Evolutionary conservation across 768 basidiomycete genomes (phyloP).

Genomic region (Wakefieldia striispora): DNA sequence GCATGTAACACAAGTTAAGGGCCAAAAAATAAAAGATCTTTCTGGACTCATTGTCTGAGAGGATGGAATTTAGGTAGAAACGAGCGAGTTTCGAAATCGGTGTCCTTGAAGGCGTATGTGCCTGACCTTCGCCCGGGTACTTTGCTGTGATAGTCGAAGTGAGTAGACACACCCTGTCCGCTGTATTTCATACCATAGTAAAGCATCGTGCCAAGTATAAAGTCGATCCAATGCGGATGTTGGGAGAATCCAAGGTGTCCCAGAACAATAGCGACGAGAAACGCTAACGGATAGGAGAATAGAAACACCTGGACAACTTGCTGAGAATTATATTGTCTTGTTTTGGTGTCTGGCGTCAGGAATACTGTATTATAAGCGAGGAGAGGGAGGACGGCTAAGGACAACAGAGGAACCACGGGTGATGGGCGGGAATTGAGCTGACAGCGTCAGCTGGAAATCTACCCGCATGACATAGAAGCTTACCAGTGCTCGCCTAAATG

Average conservation of each 20-base stretch:
- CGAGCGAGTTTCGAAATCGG: slow-evolving; percentile 54
- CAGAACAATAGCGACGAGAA: slow-evolving; percentile 48
- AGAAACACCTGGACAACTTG: slow-evolving; percentile 56
- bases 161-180: slow-evolving; percentile 3
- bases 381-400: slow-evolving; percentile 58
- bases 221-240: slow-evolving; percentile 55
- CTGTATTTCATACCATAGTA: slow-evolving; percentile 53
- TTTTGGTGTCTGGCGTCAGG: slow-evolving; percentile 50
- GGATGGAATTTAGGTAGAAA: slow-evolving; percentile 84
- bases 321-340: slow-evolving; percentile 44
- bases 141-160: slow-evolving; percentile 39
- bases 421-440: slow-evolving; percentile 51
- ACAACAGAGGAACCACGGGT: slow-evolving; percentile 53
- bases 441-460: slow-evolving; percentile 9
- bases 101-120: slow-evolving; percentile 44
- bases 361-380: slow-evolving; percentile 64
- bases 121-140: slow-evolving; percentile 47
- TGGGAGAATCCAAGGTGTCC: slow-evolving; percentile 67
- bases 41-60: slow-evolving; percentile 88
- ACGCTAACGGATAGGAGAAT: slow-evolving; percentile 55
- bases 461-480: slow-evolving; percentile 20
- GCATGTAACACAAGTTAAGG: slow-evolving; percentile 94
- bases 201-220: slow-evolving; percentile 54
- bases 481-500: slow-evolving; percentile 59
- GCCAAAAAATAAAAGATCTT: slow-evolving; percentile 97